Conservation (phyloP, 768 basidiomycete genomes). For the Rhizopogon sp. region DNA sequence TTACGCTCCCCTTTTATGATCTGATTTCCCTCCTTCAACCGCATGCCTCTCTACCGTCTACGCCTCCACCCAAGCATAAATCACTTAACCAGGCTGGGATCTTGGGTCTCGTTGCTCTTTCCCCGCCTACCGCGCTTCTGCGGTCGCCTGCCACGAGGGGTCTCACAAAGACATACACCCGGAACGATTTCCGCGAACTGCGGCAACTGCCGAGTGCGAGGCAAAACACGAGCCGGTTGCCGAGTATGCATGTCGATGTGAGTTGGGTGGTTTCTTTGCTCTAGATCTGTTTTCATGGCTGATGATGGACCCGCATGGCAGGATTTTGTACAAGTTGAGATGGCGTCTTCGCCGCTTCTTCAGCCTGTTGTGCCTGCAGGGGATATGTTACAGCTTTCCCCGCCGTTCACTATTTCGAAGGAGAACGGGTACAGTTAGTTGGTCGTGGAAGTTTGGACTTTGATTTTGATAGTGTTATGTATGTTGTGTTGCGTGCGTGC, state of each 20-base stretch:
- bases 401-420: slow-evolving; percentile 23
- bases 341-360: slow-evolving; percentile 25
- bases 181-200: slow-evolving; percentile 79
- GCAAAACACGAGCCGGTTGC: slow-evolving; percentile 81
- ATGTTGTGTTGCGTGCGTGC: background rate
- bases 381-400: slow-evolving; percentile 25
- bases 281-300: slow-evolving; percentile 6
- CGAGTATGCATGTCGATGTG: slow-evolving; percentile 80
- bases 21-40: slow-evolving; percentile 46
- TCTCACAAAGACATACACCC: slow-evolving; percentile 75
- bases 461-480: background rate
- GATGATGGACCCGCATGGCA: background rate
- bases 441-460: background rate
- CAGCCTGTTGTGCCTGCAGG: slow-evolving; percentile 15
- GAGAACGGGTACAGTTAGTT: background rate
- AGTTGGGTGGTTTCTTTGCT: slow-evolving; percentile 22
- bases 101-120: slow-evolving; percentile 59
- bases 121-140: slow-evolving; percentile 64
- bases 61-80: slow-evolving; percentile 40
- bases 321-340: slow-evolving; percentile 7
- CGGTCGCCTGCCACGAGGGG: slow-evolving; percentile 71
- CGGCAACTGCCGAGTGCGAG: slow-evolving; percentile 63
- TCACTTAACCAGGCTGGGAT: slow-evolving; percentile 46
- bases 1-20: slow-evolving; percentile 42
- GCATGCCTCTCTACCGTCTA: slow-evolving; percentile 38